Evolutionary conservation across 164 flowering plant species (phyloP).

Genomic region (Macadamia tetraphylla): DNA sequence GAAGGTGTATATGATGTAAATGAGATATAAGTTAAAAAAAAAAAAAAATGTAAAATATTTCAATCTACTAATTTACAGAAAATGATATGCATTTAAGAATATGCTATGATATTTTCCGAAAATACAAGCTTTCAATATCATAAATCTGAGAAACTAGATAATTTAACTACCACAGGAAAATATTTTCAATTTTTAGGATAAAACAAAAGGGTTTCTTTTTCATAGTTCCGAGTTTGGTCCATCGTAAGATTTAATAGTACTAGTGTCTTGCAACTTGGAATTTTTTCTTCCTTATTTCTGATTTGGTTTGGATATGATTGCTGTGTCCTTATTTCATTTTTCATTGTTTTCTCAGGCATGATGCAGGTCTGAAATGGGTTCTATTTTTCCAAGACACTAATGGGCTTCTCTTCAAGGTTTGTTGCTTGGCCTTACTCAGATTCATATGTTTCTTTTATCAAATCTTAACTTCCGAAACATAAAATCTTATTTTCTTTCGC

Average conservation of each 20-base stretch:
- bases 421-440: conserved; percentile 3
- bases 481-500: conserved; percentile 5
- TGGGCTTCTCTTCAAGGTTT: conserved; percentile 93
- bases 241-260: too few relatives aligned
- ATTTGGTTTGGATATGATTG: too few relatives aligned
- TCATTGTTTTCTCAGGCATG: conserved; percentile 45
- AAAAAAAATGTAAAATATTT: background rate
- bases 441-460: conserved; percentile 2
- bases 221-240: background rate
- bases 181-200: too few relatives aligned
- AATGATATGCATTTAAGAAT: too few relatives aligned
- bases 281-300: background rate
- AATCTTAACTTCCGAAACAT: background rate
- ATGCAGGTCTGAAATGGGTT: conserved; percentile 89
- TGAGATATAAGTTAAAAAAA: too few relatives aligned
- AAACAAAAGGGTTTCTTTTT: background rate
- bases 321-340: background rate
- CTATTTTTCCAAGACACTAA: conserved; percentile 98
- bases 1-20: too few relatives aligned
- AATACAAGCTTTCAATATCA: too few relatives aligned
- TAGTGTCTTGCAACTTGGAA: background rate
- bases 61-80: too few relatives aligned
- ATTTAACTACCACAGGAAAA: too few relatives aligned
- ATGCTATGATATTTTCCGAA: too few relatives aligned
- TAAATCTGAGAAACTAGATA: too few relatives aligned